Base-by-base conservation (phyloP, 2,329 filamentous ascomycete species). In the Plectosphaerella sp. region DNA sequence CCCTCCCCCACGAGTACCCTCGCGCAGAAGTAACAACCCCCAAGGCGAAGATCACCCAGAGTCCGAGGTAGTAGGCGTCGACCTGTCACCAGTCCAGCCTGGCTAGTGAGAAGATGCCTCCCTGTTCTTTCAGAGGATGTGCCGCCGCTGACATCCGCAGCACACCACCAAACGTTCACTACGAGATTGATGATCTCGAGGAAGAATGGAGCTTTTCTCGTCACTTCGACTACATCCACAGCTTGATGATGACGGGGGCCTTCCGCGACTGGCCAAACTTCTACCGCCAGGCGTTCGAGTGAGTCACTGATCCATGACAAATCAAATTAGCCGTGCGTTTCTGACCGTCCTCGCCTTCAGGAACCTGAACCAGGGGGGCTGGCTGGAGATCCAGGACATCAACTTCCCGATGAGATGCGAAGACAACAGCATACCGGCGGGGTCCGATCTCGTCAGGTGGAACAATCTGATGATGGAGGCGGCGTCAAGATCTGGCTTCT, bases 161-260 rank as follows among this genome's bases (percentile, higher is more conserved):
- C n/a, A 50, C 60, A 47, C 75, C 75, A 1, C 68, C 71, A 1
- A 79, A 79, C 53, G 66, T 75, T 42, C 61, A 62, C n/a, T 79
- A 78, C 58, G 68, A 72, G 47, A 61, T 72, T 50, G 84, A 88
- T 62, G 84, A 88, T 61, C 78, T 81, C 36, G 81, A 84, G 61
- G 73, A 78, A 25, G 60, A 65, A 28, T 74, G 72, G 72, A 67
- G 72, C 59, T 72, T 67, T 52, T 61, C 60, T 3, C 52, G 57
- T 12, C 61, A 62, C 50, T 69, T 68, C 53, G 65, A 67, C 52
- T 68, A 62, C 54, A 62, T 73, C 56, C 67, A 69, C 59, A 48
- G 64, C 51, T 67, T 61, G 14, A 63, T 68, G 25, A 59, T 70
- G 50, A 64, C 63, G 3, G 66, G 66, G 3, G 58, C 59, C 12